phyloP scores from a whole-genome alignment of 371 early-diverging fungal genomes.

The Mucor indicus region DNA sequence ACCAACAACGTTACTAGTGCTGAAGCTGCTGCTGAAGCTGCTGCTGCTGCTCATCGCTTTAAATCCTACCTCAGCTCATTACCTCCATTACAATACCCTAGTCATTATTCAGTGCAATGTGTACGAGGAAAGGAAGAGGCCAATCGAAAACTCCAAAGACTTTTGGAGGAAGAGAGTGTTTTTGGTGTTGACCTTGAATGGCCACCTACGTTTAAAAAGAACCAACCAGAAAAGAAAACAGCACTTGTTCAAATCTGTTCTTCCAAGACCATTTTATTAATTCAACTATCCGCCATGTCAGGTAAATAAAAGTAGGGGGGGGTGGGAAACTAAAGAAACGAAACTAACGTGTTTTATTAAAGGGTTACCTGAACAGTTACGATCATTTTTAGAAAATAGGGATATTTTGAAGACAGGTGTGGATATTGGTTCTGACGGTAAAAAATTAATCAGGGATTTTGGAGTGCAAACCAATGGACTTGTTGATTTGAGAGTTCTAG shows the following conservation, averaged over 20 bases:
- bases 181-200: constrained; percentile 64
- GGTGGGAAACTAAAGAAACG: not conserved
- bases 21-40: not conserved
- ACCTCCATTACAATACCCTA: constrained; percentile 17
- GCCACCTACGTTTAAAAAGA: constrained; percentile 40
- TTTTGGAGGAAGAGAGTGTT: constrained; percentile 7
- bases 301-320: constrained; percentile 21
- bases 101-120: constrained; percentile 20
- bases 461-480: constrained; percentile 47
- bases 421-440: constrained; percentile 51
- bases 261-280: constrained; percentile 34
- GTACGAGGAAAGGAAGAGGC: constrained; percentile 2
- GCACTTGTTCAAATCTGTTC: constrained; percentile 55
- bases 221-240: constrained; percentile 34
- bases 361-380: constrained; percentile 42
- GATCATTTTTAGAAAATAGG: constrained; percentile 33
- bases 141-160: constrained; percentile 2
- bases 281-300: constrained; percentile 46
- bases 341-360: not conserved
- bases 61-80: constrained; percentile 3
- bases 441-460: constrained; percentile 49
- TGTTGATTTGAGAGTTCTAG: constrained; percentile 45
- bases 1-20: not conserved
- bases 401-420: constrained; percentile 52
- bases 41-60: too few species aligned